Evolutionary conservation across 257 asterid genomes (phyloP), one percentile per base, ranked within the genome.

Genomic region (Penstemon newberryi): DNA sequence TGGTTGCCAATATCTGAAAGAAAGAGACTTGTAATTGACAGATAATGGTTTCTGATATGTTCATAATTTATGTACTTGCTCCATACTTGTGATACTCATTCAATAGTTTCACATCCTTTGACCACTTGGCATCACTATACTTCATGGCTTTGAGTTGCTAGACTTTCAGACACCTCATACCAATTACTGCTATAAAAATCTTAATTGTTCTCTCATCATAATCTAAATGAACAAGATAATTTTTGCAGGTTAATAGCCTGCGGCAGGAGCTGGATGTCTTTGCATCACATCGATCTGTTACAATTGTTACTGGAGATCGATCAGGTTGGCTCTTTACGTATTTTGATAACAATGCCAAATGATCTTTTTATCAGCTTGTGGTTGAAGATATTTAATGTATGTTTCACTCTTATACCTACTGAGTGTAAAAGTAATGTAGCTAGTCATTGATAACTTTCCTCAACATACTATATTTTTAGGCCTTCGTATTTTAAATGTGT

Each of bases 211-310:
- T 60, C 41, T 25, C 58, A 66, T 12, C 46, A 43, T 51, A 60
- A 65, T 64, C 70, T 66, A 49, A 71, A 45, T 43, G 56, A 45
- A 19, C 41, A 18, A 73, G 53, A 70, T 46, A 19, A 39, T 45
- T 69, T 50, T 54, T 74, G 60, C 91, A 94, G 98, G 94, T 94
- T 65, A 84, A 85, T 73, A 81, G 87, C 71, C 79, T 94, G 66
- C 87, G 96, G 39, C 80, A 89, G 78, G 93, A 89, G 85, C 85
- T 94, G 80, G 89, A 84, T 60, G 76, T 82, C 62, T 66, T 87
- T 81, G 87, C 86, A 62, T 77, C 95, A 59, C 75, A 71, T 67
- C 82, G 90, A 78, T 74, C 91, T 25, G 80, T 86, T 69, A 87
- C 91, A 56, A 82, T 94, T 78, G 88, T 94, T 54, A 86, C 98